A percentile compares a stretch with the other conserved stretches of the same genome.
Evolutionary conservation across 163 green algal genomes (phyloP).

Genomic region (Prototheca wickerhamii): DNA sequence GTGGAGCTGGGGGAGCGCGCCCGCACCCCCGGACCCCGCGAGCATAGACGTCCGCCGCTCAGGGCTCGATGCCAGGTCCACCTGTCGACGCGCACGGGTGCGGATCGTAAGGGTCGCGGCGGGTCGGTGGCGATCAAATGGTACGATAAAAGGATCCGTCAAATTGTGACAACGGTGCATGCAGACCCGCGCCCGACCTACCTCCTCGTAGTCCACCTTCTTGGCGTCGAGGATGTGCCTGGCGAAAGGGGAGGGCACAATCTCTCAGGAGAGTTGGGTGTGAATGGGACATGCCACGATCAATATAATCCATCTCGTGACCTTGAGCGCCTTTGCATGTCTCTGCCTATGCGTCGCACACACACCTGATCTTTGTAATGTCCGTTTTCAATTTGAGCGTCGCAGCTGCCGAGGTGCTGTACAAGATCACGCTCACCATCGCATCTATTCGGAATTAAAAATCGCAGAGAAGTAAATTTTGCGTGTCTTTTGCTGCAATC

Average conservation of each 20-base stretch:
- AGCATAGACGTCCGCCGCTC: not conserved
- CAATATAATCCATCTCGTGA: not conserved
- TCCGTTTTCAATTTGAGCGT: slow-evolving; percentile 51
- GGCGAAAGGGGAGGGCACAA: not conserved
- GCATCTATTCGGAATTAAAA: no score
- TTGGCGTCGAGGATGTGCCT: slow-evolving; percentile 47
- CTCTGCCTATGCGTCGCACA: not conserved
- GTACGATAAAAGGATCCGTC: not conserved
- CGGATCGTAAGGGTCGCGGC: not conserved
- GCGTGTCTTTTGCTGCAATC: no score
- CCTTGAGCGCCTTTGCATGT: not conserved
- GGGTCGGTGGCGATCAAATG: not conserved
- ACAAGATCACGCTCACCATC: slow-evolving; percentile 34
- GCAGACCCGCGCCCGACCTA: slow-evolving; percentile 4
- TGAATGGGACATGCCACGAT: not conserved
- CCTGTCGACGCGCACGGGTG: not conserved
- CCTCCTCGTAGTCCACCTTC: slow-evolving; percentile 56
- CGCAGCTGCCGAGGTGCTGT: slow-evolving; percentile 38
- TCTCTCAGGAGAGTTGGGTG: not conserved
- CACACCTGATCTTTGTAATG: slow-evolving; percentile 39
- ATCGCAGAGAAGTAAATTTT: no score
- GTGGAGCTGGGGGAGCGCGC: slow-evolving; percentile 53
- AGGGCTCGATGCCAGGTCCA: not conserved
- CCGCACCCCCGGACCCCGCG: slow-evolving; percentile 13
- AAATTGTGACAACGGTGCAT: not conserved